Evolutionary conservation across 306 rosid genomes (phyloP), one percentile per base, ranked within the genome.

Genomic region (Corylus avellana): DNA sequence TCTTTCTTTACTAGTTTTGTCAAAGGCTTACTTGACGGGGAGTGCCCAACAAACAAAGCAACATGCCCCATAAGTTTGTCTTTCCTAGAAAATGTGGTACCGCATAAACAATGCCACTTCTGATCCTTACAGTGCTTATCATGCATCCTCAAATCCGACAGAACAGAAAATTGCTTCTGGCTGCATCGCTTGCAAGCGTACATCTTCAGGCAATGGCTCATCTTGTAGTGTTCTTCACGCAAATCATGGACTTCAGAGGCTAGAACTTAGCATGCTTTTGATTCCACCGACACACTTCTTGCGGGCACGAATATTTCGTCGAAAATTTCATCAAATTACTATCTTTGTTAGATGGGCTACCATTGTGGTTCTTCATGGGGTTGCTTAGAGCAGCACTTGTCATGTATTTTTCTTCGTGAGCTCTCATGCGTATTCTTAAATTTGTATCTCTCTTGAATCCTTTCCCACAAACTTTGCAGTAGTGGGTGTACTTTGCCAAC

Each of bases 381-480:
- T 92, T 94, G 84, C 89, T 89, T 79, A 95, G 77, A 2, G 98
- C 97, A 2, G 86, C 90, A 66, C 74, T 95, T 0, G 91, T 91
- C 64, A 92, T 95, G 84, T 95, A 91, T 86, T 92, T 92, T 64
- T 95, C 98, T 0, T 98, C 98, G 49, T 92, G 98, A 54, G 98
- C 98, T 72, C 98, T 89, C 98, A 95, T 95, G 79, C 92, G 98
- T 96, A 92, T 95, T 85, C 98, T 84, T 78, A 95, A 77, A 85
- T 95, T 95, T 0, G 98, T 98, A 1, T 95, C 98, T 0, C 98
- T 81, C 85, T 92, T 92, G 61, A 95, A 95, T 68, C 98, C 98
- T 85, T 95, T 95, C 1, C 96, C 97, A 55, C 98, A 95, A 47
- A 92, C 90, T 59, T 89, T 92, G 67, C 98, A 95, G 59, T 95